Base-by-base conservation (phyloP, 345 rosid genomes). In the Microthlaspi erraticum region DNA sequence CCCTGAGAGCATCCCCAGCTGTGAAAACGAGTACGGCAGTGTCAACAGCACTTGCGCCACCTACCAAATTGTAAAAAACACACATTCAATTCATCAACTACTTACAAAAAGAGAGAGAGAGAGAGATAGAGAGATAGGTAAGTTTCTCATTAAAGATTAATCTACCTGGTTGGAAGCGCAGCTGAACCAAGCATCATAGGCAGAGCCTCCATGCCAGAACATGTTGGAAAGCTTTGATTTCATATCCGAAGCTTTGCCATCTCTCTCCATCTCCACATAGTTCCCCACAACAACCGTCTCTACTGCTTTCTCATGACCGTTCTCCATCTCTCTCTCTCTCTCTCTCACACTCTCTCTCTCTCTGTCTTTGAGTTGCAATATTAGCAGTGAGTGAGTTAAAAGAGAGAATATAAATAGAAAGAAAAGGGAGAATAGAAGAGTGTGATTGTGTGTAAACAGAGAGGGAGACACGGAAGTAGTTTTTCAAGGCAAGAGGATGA, bases 21-120 rank as follows among this genome's bases (percentile, higher is more conserved):
- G 99, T n/a, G 99, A 89, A 78, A 94, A 94, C 16, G 99, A 94
- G 85, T 94, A 94, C 10, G 99, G 99, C 43, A 94, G 72, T 41
- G 99, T 94, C 58, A 94, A 90, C 83, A 94, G 79, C 42, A 94
- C 99, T 80, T 94, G 99, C n/a, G 99, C 99, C 80, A 94, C 99
- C 98, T 93, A 89, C 29, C 29, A 26, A 26, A 26, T 26, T 26
- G 29, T 26, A 29, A 60, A 34, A 19, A 48, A 37, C 11, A 39
- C 11, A 48, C 29, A 58, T 13, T 18, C 43, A 68, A 58, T 13
- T 18, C 43, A 68, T 5, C 52, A 19, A 38, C 33, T 58, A 19
- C 19, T 19, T 31, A 29, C 20, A 53, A 5, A 38, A 31, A 37
- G 12, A 61, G 38, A 14, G 31, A 23, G 39, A 23, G 26, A 23